Percentiles rank a stretch among this genome's conserved stretches.
Conservation (phyloP, 192 early-diverging fungal species). For the Backusella tuberculispora region DNA sequence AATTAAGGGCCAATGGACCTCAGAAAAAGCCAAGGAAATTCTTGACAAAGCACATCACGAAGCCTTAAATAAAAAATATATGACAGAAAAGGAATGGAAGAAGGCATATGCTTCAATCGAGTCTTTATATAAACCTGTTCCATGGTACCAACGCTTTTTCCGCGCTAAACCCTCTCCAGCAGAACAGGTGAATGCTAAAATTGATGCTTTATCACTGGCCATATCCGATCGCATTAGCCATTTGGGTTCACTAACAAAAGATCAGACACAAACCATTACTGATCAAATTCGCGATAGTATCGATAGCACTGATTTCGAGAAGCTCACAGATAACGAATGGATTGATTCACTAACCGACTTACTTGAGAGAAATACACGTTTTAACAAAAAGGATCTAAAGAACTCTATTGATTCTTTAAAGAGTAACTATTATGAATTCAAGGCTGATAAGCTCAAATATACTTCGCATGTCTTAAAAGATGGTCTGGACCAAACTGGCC, state of each 20-base stretch:
- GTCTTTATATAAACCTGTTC: not conserved
- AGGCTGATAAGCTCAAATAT: not conserved
- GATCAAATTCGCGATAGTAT: not conserved
- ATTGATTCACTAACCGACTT: not conserved
- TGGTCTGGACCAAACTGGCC: not conserved
- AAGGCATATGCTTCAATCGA: not conserved
- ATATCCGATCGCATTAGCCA: not conserved
- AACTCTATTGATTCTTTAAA: not conserved
- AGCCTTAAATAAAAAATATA: not conserved
- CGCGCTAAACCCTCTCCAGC: not conserved
- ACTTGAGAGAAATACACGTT: not conserved
- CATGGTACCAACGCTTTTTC: slow-evolving; percentile 22
- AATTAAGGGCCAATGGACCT: slow-evolving; percentile 10
- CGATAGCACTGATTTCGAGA: not conserved
- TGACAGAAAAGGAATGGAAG: slow-evolving; percentile 25
- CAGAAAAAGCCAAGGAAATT: not conserved
- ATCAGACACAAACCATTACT: not conserved
- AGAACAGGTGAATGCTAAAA: not conserved
- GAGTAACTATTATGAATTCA: slow-evolving; percentile 2
- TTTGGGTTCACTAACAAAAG: not conserved
- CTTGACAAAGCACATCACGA: slow-evolving; percentile 8
- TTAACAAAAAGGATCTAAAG: not conserved
- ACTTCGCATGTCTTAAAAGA: not conserved
- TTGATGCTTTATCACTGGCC: not conserved
- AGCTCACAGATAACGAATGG: not conserved